Percentiles rank a stretch among this genome's conserved stretches.
phyloP scores from a whole-genome alignment of 164 flowering plant genomes.

The Protea cynaroides region DNA sequence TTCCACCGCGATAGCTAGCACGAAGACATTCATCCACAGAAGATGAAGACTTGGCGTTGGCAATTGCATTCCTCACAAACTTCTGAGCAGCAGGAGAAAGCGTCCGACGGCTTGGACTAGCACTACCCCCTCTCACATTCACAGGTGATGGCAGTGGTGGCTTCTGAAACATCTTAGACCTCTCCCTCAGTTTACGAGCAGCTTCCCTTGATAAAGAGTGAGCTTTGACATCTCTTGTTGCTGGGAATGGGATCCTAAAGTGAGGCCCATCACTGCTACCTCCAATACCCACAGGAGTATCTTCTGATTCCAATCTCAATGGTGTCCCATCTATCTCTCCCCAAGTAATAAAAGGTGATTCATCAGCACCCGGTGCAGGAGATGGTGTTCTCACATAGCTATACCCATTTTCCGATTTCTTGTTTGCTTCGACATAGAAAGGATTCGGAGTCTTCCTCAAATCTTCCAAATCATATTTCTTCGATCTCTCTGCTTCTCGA shows the following conservation, averaged over 20 bases:
- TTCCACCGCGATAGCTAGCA: slow-evolving; percentile 82
- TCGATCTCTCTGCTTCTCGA: slow-evolving; percentile 55
- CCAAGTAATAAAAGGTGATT: slow-evolving; percentile 94
- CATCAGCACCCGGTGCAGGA: slow-evolving; percentile 89
- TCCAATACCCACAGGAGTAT: slow-evolving; percentile 71
- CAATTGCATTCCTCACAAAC: slow-evolving; percentile 84
- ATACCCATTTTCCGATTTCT: slow-evolving; percentile 76
- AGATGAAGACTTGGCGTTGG: slow-evolving; percentile 68
- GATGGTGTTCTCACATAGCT: slow-evolving; percentile 83
- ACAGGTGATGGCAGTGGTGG: slow-evolving; percentile 84
- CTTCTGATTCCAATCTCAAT: slow-evolving; percentile 79
- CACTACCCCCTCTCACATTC: slow-evolving; percentile 71
- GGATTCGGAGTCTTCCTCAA: slow-evolving; percentile 75
- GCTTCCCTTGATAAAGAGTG: slow-evolving; percentile 90
- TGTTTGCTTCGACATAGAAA: slow-evolving; percentile 66
- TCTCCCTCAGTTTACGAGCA: slow-evolving; percentile 74
- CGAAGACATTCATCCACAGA: slow-evolving; percentile 86
- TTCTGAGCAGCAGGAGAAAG: slow-evolving; percentile 97
- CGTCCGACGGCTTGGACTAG: slow-evolving; percentile 71
- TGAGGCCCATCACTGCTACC: slow-evolving; percentile 81
- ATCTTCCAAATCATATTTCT: slow-evolving; percentile 87
- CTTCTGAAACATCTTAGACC: slow-evolving; percentile 79
- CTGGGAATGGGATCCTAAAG: slow-evolving; percentile 62
- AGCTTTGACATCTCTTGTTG: slow-evolving; percentile 79
- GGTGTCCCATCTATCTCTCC: slow-evolving; percentile 99